Conservation (phyloP, 306 rosid species). For the Prosopis cineraria region DNA sequence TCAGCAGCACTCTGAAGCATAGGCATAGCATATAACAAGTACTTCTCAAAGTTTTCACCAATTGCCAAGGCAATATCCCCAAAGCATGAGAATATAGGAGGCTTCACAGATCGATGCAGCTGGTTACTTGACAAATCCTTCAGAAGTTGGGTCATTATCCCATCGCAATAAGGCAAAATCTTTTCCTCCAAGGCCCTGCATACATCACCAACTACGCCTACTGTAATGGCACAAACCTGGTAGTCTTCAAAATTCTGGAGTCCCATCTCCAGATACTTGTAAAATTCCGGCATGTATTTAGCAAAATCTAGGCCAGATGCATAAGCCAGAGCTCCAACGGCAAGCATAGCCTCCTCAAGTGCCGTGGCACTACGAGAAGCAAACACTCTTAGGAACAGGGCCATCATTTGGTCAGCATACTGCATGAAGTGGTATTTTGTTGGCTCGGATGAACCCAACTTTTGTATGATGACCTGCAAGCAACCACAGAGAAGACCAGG, state of each 20-base stretch:
- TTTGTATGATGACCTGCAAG: background rate
- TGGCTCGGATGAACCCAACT: background rate
- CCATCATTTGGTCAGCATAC: background rate
- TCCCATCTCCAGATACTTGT: background rate
- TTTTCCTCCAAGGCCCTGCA: constrained; percentile 2
- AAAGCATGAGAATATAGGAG: background rate
- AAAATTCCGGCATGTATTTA: background rate
- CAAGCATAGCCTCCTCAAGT: background rate
- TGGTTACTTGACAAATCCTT: background rate
- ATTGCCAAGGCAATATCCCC: background rate
- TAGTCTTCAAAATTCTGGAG: background rate
- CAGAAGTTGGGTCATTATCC: background rate
- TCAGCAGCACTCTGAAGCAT: constrained; percentile 4
- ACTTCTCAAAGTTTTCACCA: background rate
- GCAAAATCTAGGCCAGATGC: background rate
- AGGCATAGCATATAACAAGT: background rate
- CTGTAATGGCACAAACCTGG: background rate
- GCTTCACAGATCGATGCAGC: background rate
- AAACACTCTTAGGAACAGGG: background rate
- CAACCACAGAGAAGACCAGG: background rate
- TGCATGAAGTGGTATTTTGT: background rate
- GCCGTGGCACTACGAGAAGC: background rate
- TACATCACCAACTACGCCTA: background rate
- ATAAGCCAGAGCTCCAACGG: constrained; percentile 4
- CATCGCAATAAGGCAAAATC: background rate